Percentiles rank a stretch among this genome's conserved stretches.
phyloP scores from a whole-genome alignment of 148 eudicot genomes.

The Camellia lanceoleosa region DNA sequence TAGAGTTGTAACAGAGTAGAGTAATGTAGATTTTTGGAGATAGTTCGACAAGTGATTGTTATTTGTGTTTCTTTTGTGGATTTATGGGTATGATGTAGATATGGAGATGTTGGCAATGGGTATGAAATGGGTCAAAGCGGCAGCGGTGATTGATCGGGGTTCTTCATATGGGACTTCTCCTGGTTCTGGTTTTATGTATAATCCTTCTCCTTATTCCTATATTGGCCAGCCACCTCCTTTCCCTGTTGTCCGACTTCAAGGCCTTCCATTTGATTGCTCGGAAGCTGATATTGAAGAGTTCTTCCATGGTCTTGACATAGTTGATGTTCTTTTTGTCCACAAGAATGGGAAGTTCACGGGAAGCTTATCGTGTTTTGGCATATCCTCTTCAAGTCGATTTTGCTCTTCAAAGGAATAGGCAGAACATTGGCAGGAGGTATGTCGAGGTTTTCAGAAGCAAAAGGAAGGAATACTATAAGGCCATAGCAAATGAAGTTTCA shows the following conservation, averaged over 20 bases:
- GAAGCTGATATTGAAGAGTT: slow-evolving; percentile 81
- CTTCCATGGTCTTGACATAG: slow-evolving; percentile 74
- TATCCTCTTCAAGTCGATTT: slow-evolving; percentile 87
- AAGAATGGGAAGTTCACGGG: slow-evolving; percentile 80
- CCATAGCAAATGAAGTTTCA: no score
- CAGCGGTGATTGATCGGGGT: slow-evolving; percentile 78
- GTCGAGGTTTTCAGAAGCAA: no score
- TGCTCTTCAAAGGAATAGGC: slow-evolving; percentile 60
- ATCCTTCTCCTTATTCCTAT: slow-evolving; percentile 53
- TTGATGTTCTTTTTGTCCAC: slow-evolving; percentile 78
- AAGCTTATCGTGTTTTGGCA: slow-evolving; percentile 84
- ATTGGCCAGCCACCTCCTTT: slow-evolving; percentile 61
- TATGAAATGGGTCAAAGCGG: slow-evolving; percentile 79
- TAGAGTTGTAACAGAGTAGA: background rate
- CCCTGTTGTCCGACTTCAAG: slow-evolving; percentile 90
- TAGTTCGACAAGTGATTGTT: slow-evolving; percentile 12
- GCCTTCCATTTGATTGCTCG: slow-evolving; percentile 89
- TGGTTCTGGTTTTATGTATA: slow-evolving; percentile 65
- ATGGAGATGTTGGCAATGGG: slow-evolving; percentile 65
- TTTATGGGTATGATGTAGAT: slow-evolving; percentile 34
- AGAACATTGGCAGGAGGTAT: no score
- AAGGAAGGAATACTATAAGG: no score
- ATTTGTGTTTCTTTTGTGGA: slow-evolving; percentile 14
- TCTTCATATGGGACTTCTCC: slow-evolving; percentile 62
- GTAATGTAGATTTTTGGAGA: background rate